Evolutionary conservation across 768 basidiomycete species (phyloP).

Genomic region (Lactifluus volemus): DNA sequence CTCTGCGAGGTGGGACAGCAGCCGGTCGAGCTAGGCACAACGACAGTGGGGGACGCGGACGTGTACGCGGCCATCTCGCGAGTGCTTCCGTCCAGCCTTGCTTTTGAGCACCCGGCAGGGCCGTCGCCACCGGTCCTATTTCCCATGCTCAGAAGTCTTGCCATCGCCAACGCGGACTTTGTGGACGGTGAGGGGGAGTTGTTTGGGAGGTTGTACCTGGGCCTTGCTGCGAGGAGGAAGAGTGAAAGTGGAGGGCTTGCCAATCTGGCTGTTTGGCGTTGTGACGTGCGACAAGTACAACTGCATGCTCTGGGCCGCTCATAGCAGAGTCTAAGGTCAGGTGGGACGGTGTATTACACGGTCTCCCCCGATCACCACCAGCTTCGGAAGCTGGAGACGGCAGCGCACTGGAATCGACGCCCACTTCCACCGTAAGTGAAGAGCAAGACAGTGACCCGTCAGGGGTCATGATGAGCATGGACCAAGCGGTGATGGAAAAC

Average conservation of each 20-base stretch:
- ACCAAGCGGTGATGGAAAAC: background rate
- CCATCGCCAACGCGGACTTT: slow-evolving; percentile 8
- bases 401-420: background rate
- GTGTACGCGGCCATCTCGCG: slow-evolving; percentile 9
- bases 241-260: background rate
- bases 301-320: slow-evolving; percentile 2
- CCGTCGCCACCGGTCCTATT: background rate
- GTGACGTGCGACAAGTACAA: slow-evolving; percentile 9
- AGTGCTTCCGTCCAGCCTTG: slow-evolving; percentile 1
- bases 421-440: background rate
- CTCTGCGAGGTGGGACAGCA: background rate
- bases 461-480: background rate
- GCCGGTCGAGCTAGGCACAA: no score
- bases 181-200: background rate
- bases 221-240: slow-evolving; percentile 5
- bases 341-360: slow-evolving; percentile 8
- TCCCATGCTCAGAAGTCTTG: slow-evolving; percentile 8
- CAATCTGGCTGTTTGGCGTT: slow-evolving; percentile 11
- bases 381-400: background rate
- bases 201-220: slow-evolving; percentile 5
- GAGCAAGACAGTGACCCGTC: background rate
- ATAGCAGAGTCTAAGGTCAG: slow-evolving; percentile 12
- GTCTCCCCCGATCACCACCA: background rate
- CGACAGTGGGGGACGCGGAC: background rate
- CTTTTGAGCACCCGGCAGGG: slow-evolving; percentile 1